These are phyloP conservation scores for Entomortierella lignicola DNA, from an alignment of 192 early-diverging fungal genomes.

Conservation along the genomic window DNA sequence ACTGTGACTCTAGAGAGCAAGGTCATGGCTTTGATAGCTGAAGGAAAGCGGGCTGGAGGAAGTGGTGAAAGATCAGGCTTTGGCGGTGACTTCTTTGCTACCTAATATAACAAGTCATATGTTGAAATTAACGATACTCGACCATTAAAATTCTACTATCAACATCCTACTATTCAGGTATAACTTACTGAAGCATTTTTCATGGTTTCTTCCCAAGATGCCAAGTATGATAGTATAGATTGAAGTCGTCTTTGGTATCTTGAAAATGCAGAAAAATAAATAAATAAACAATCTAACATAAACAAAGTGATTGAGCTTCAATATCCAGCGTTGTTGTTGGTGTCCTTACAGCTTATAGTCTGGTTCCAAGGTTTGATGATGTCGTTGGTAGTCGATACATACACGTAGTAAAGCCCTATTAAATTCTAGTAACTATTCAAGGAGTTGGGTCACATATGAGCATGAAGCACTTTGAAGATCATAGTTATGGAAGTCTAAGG, in stretches of 20 bases:
- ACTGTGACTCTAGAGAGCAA: conserved; percentile 26
- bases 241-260: conserved; percentile 44
- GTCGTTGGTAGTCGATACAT: conserved; percentile 46
- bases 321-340: too few relatives aligned
- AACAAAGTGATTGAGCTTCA: neutral
- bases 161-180: neutral
- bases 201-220: conserved; percentile 33
- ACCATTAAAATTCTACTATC: neutral
- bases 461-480: neutral
- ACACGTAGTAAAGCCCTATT: conserved; percentile 46
- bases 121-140: neutral
- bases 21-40: conserved; percentile 34
- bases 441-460: too few relatives aligned
- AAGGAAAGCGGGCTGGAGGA: conserved; percentile 41
- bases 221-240: conserved; percentile 32
- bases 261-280: neutral
- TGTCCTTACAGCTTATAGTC: conserved; percentile 26
- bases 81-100: conserved; percentile 17
- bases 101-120: neutral
- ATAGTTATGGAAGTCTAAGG: neutral
- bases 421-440: conserved; percentile 37
- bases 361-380: conserved; percentile 22
- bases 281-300: too few relatives aligned
- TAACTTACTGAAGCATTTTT: conserved; percentile 27
- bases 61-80: conserved; percentile 48